Conservation (phyloP, 2,329 filamentous ascomycete species). For the Pseudogymnoascus sp. region DNA sequence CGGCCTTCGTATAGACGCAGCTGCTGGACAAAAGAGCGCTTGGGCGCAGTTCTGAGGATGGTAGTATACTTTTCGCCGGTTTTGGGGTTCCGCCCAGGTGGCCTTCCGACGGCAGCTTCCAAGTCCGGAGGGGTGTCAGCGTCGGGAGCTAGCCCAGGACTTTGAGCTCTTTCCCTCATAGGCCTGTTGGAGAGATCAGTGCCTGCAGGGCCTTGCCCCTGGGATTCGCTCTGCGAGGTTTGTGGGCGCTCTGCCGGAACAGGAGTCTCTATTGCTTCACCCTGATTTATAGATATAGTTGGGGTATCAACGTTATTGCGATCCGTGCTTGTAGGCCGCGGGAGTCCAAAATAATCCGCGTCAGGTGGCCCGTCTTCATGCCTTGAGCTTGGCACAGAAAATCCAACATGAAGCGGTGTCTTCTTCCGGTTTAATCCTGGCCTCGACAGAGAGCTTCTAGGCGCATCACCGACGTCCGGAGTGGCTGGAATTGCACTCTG, state of each 20-base stretch:
- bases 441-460: not conserved
- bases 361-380: not conserved
- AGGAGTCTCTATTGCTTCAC: not conserved
- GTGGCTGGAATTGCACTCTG: not conserved
- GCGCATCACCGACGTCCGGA: not conserved
- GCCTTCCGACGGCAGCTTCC: not conserved
- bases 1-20: slow-evolving; percentile 72
- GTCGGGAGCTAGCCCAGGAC: not conserved
- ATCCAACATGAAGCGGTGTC: not conserved
- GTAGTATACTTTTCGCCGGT: slow-evolving; percentile 39
- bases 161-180: not conserved
- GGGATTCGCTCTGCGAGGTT: not conserved
- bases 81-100: not conserved
- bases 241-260: not conserved
- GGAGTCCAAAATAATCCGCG: not conserved
- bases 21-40: slow-evolving; percentile 63
- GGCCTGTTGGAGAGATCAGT: not conserved
- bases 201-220: not conserved
- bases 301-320: not conserved
- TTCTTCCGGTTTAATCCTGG: not conserved
- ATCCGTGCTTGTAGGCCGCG: not conserved
- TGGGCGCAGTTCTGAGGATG: slow-evolving; percentile 55
- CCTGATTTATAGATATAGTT: not conserved
- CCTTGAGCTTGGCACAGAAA: not conserved
- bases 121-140: not conserved